phyloP scores from a whole-genome alignment of 78 protist genomes.

The Anaeramoeba ignava region DNA sequence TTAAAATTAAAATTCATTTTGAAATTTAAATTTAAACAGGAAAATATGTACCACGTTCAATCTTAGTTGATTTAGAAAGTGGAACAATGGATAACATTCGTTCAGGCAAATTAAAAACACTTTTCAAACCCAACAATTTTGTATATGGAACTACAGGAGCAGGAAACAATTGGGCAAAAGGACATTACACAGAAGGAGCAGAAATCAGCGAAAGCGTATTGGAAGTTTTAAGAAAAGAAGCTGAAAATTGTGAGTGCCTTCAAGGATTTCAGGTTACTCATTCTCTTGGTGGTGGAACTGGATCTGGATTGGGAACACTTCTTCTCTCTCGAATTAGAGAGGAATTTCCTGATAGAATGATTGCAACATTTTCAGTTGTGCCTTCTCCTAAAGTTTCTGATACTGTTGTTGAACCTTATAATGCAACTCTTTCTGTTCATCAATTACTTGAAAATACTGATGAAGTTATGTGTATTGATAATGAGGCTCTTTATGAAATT shows the following conservation, averaged over 20 bases:
- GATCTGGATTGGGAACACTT: constrained; percentile 95
- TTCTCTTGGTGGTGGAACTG: constrained; percentile 94
- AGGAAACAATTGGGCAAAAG: too few relatives aligned
- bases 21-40: constrained; percentile 29
- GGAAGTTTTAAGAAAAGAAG: constrained; percentile 90
- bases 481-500: too few relatives aligned
- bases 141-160: constrained; percentile 90
- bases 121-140: constrained; percentile 96
- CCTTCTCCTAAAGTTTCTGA: too few relatives aligned
- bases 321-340: too few relatives aligned
- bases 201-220: constrained; percentile 78
- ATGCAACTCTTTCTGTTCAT: too few relatives aligned
- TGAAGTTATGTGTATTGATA: too few relatives aligned
- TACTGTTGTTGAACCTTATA: too few relatives aligned
- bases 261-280: constrained; percentile 91
- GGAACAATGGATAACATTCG: constrained; percentile 87
- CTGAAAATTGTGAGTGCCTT: constrained; percentile 95
- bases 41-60: constrained; percentile 84
- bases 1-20: not conserved
- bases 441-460: too few relatives aligned
- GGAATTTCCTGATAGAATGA: too few relatives aligned
- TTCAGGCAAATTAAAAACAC: constrained; percentile 80
- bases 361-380: too few relatives aligned
- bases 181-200: constrained; percentile 96
- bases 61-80: constrained; percentile 89